These are phyloP conservation scores for Aspergillus glaucus DNA, from an alignment of 2,329 filamentous ascomycete species.

Conservation along the genomic window DNA sequence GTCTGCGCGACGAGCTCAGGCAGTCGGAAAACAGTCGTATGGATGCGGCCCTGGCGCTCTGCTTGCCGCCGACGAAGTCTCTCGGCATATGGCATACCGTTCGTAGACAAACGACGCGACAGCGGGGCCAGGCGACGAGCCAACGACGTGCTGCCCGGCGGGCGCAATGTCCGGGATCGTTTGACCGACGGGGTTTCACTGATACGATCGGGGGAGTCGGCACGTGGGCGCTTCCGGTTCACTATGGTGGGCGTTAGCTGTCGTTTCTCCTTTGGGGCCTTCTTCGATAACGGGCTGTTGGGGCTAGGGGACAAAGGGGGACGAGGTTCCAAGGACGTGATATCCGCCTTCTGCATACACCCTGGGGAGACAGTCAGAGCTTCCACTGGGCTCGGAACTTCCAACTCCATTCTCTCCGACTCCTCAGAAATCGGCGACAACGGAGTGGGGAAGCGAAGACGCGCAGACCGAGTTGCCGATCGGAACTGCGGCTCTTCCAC, in stretches of 20 bases:
- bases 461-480: background rate
- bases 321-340: background rate
- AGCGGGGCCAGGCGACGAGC: constrained; percentile 10
- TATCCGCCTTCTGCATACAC: background rate
- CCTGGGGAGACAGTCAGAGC: background rate
- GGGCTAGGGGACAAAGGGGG: background rate
- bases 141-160: constrained; percentile 17
- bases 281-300: background rate
- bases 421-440: constrained; percentile 9
- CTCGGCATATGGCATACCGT: constrained; percentile 20
- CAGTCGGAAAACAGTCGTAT: constrained; percentile 29
- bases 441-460: background rate
- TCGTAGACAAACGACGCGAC: constrained; percentile 13
- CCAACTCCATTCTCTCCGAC: constrained; percentile 1
- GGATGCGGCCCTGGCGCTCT: constrained; percentile 26
- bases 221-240: constrained; percentile 14
- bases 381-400: background rate
- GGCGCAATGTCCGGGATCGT: constrained; percentile 15
- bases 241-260: constrained; percentile 12
- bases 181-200: constrained; percentile 15
- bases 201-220: constrained; percentile 8
- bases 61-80: constrained; percentile 23
- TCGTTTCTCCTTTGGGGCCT: background rate
- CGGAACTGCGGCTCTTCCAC: background rate
- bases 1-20: constrained; percentile 26